Conservation (phyloP, 2,329 filamentous ascomycete genomes). For the Fusarium illudens region DNA sequence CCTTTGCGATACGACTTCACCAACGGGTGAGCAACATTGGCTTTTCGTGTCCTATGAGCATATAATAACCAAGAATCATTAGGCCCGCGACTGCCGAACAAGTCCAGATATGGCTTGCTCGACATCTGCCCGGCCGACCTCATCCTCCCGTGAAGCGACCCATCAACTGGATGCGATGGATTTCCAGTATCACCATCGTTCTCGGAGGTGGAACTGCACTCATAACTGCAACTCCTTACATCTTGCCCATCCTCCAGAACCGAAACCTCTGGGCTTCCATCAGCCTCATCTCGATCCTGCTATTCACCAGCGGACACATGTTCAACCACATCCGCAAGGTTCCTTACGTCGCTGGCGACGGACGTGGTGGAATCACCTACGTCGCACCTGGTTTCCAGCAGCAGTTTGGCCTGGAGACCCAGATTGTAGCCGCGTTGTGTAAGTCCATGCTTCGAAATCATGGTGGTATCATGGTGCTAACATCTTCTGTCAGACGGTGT, state of each 20-base stretch:
- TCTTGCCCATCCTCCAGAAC: conserved; percentile 84
- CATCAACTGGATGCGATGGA: conserved; percentile 84
- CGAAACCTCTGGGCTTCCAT: conserved; percentile 93
- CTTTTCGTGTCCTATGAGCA: background rate
- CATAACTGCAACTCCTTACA: conserved; percentile 77
- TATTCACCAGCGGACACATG: conserved; percentile 98
- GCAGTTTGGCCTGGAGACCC: conserved; percentile 93
- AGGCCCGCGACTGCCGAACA: conserved; percentile 80
- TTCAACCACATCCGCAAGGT: conserved; percentile 98
- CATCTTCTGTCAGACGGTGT: conserved; percentile 60
- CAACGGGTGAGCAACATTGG: conserved; percentile 66
- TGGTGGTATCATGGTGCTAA: background rate
- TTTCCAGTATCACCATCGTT: conserved; percentile 71
- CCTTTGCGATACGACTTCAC: conserved; percentile 88
- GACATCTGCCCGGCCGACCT: conserved; percentile 79
- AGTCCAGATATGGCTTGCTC: conserved; percentile 79
- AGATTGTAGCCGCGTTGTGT: conserved; percentile 95
- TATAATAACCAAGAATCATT: background rate
- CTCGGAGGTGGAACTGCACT: conserved; percentile 74
- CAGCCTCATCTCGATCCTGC: conserved; percentile 85
- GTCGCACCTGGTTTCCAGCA: conserved; percentile 93
- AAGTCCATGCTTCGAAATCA: conserved; percentile 51
- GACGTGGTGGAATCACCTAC: conserved; percentile 85
- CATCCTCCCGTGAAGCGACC: conserved; percentile 83
- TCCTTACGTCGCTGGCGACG: conserved; percentile 88